These are phyloP conservation scores for Paulownia fortunei DNA, from an alignment of 257 asterid species.

Conservation along the genomic window DNA sequence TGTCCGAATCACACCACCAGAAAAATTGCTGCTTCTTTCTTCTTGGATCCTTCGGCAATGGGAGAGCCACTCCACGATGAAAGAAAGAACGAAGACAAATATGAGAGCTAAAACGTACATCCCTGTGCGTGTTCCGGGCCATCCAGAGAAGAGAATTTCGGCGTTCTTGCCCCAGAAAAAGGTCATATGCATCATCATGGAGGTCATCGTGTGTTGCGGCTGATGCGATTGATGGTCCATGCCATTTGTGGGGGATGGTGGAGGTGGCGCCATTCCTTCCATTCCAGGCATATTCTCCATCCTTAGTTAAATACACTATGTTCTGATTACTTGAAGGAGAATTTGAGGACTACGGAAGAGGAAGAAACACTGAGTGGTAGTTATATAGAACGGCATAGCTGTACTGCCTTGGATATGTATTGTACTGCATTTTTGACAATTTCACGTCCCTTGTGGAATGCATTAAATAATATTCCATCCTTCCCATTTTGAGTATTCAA, in stretches of 20 bases:
- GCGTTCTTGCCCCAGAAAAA: constrained; percentile 75
- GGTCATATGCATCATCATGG: constrained; percentile 67
- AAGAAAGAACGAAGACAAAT: constrained; percentile 46
- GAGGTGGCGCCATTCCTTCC: constrained; percentile 23
- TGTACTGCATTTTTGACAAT: constrained; percentile 28
- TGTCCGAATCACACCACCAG: constrained; percentile 48
- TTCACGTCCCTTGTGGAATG: too few species aligned
- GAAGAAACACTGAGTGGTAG: not conserved
- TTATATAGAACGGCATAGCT: not conserved
- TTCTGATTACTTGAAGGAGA: not conserved
- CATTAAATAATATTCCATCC: not conserved
- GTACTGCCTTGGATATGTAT: constrained; percentile 8
- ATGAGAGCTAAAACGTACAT: constrained; percentile 64
- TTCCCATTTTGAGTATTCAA: not conserved
- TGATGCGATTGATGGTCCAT: not conserved
- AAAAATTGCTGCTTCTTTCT: constrained; percentile 3
- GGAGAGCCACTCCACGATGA: constrained; percentile 61
- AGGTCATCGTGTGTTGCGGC: not conserved
- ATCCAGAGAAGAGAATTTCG: constrained; percentile 67
- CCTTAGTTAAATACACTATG: not conserved
- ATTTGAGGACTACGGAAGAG: not conserved
- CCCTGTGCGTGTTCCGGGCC: constrained; percentile 68
- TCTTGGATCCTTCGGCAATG: constrained; percentile 23
- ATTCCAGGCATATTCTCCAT: constrained; percentile 49
- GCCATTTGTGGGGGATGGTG: not conserved